These are phyloP conservation scores for Colletotrichum noveboracense DNA, from an alignment of 2,329 filamentous ascomycete species.

Conservation along the genomic window DNA sequence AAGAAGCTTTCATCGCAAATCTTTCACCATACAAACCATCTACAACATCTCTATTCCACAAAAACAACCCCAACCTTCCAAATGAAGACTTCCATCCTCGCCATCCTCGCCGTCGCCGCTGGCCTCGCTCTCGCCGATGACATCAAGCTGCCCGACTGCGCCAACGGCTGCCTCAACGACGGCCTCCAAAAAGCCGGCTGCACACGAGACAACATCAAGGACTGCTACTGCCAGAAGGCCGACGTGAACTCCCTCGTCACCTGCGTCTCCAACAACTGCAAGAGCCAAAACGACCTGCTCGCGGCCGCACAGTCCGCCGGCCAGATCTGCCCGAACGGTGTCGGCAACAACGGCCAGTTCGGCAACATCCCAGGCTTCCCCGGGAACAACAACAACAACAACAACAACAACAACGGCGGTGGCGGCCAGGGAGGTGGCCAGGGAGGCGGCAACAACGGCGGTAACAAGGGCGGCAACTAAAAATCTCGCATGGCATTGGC, in stretches of 20 bases:
- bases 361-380: neutral
- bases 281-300: constrained; percentile 12
- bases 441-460: neutral
- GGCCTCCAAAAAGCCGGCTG: constrained; percentile 14
- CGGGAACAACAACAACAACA: neutral
- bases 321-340: constrained; percentile 1
- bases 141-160: constrained; percentile 12
- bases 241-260: constrained; percentile 9
- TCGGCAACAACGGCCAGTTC: neutral
- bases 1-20: neutral
- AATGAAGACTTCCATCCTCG: constrained; percentile 11
- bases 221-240: constrained; percentile 19
- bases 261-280: constrained; percentile 11
- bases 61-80: neutral
- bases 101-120: neutral
- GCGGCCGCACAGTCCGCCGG: constrained; percentile 11
- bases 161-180: constrained; percentile 16
- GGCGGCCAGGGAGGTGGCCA: neutral
- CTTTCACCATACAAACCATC: neutral
- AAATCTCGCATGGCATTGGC: neutral
- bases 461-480: neutral
- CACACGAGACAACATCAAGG: constrained; percentile 9
- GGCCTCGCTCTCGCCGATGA: constrained; percentile 3
- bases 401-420: neutral
- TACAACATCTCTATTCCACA: neutral